Evolutionary conservation across 2,329 filamentous ascomycete species (phyloP), one percentile per base, ranked within the genome.

Genomic region (Cylindrodendrum hubeiense): DNA sequence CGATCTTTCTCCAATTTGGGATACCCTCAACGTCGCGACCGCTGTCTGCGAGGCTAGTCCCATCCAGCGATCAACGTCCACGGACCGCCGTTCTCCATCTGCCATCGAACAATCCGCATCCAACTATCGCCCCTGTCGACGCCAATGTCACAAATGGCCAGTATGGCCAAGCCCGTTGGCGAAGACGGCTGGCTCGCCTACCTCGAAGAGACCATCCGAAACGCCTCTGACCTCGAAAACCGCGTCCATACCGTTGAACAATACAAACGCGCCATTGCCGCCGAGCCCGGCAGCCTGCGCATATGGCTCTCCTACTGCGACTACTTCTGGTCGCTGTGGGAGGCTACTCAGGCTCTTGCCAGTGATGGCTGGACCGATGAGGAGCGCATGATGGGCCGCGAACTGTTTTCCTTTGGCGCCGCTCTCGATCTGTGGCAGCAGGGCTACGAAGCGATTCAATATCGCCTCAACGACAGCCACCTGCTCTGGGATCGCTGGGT

Each of bases 251-350:
- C 93, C 51, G 85, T 94, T 75, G 93, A 95, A 77, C 81, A 92
- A 47, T 94, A 90, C 80, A 89, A 91, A 71, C 87, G 86, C 70
- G 92, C 93, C 62, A 87, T 91, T 22, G 81, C 82, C 63, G 90
- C 92, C 56, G 93, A 95, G 79, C 91, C 91, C 12, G 90, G 87
- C 70, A 95, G 93, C 73, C 83, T 91, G 65, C 89, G 87, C 67
- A 82, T 95, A 43, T 96, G 93, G 93, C 85, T 90, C 65, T 86
- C 89, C 28, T 95, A 95, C 76, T 93, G 91, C 78, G 90, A 94
- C 73, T 95, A 91, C 79, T 89, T 95, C 67, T 90, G 91, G 85
- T 87, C 87, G 21, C 88, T 94, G 12, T 90, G 93, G 78, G 84
- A 85, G 55, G 87, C 88, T 69, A 89, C 88, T 72, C 88, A 90